phyloP scores from a whole-genome alignment of 768 basidiomycete genomes.

The Pisolithus sp. region DNA sequence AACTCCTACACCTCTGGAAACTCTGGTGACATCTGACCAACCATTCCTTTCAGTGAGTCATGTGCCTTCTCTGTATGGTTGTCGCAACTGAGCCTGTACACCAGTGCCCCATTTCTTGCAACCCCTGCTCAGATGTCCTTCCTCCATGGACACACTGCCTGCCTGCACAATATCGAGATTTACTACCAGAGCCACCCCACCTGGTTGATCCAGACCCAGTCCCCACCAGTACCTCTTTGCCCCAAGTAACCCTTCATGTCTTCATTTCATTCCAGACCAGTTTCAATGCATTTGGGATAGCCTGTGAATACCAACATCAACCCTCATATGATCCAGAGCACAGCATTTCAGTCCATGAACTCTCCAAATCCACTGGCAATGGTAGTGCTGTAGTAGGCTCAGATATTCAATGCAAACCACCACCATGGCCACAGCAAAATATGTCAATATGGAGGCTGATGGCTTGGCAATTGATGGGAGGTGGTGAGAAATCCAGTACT shows the following conservation, averaged over 20 bases:
- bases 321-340: not conserved
- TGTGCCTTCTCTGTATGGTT: not conserved
- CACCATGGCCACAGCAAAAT: slow-evolving; percentile 11
- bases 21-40: not conserved
- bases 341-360: not conserved
- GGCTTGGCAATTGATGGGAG: slow-evolving; percentile 10
- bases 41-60: not conserved
- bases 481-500: slow-evolving; percentile 2
- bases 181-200: slow-evolving; percentile 10
- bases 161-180: slow-evolving; percentile 9
- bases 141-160: not conserved
- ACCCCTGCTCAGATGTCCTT: not conserved
- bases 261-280: slow-evolving; percentile 8
- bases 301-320: slow-evolving; percentile 8
- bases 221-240: slow-evolving; percentile 1
- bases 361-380: not conserved
- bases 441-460: slow-evolving; percentile 10
- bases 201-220: not conserved
- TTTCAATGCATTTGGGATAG: slow-evolving; percentile 10
- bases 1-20: not conserved
- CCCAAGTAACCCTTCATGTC: slow-evolving; percentile 9
- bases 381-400: not conserved
- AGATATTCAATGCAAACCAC: not conserved
- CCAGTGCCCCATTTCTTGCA: not conserved
- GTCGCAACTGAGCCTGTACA: not conserved